Evolutionary conservation across 2,329 filamentous ascomycete genomes (phyloP).

Genomic region (Tricladium varicosporioides): DNA sequence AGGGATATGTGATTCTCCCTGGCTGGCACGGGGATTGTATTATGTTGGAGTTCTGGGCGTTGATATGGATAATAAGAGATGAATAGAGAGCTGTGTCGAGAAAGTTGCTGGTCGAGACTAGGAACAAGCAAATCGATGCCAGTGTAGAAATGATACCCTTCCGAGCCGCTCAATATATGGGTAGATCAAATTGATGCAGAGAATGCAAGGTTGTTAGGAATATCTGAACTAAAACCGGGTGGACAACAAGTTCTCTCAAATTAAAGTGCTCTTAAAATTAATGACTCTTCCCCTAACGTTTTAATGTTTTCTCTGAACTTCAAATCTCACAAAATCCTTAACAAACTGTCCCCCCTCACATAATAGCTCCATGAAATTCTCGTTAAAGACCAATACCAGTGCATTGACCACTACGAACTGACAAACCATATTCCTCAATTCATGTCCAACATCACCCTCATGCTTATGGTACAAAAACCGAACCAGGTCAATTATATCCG

Average conservation of each 20-base stretch:
- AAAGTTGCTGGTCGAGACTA: neutral
- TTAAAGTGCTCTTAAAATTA: too few species aligned
- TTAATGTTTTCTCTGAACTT: conserved; percentile 10
- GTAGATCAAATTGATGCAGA: too few species aligned
- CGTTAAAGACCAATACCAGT: conserved; percentile 7
- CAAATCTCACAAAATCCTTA: conserved; percentile 21
- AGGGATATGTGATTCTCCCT: neutral
- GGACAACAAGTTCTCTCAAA: too few species aligned
- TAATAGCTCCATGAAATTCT: conserved; percentile 20
- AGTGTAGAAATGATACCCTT: too few species aligned
- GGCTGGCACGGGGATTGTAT: neutral
- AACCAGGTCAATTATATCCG: conserved; percentile 15
- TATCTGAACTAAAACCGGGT: too few species aligned
- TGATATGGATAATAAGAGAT: neutral
- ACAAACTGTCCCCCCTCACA: conserved; percentile 21
- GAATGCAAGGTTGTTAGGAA: too few species aligned
- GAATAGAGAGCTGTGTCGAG: neutral
- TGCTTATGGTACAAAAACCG: conserved; percentile 13
- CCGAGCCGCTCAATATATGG: too few species aligned
- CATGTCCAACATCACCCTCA: conserved; percentile 9
- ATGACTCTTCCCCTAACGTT: too few species aligned
- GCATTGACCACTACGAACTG: conserved; percentile 19
- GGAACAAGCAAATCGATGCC: too few species aligned
- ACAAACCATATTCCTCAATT: conserved; percentile 18
- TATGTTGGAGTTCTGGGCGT: neutral